Conservation (phyloP, 768 basidiomycete genomes). For the Mycena indigotica region DNA sequence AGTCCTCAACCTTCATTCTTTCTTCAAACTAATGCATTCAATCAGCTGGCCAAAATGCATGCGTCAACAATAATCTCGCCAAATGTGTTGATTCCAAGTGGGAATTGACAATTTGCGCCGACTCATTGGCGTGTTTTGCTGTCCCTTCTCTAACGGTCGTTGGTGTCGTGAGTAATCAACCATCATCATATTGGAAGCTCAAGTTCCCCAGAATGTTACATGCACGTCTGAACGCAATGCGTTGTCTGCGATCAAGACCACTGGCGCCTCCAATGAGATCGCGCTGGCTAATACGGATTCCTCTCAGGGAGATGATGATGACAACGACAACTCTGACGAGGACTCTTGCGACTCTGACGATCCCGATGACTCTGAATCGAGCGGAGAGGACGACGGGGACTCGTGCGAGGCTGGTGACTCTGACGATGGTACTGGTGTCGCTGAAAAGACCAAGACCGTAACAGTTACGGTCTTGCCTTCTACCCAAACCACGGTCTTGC, state of each 20-base stretch:
- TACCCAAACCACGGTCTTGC: constrained; percentile 27
- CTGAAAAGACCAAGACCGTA: constrained; percentile 27
- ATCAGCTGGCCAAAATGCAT: constrained; percentile 47
- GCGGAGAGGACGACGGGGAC: constrained; percentile 15
- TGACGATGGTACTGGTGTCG: background rate
- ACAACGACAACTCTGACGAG: constrained; percentile 5
- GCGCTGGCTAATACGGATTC: constrained; percentile 30
- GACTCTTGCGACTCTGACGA: constrained; percentile 19
- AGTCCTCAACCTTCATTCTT: background rate
- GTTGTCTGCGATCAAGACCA: constrained; percentile 44
- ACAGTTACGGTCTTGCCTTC: constrained; percentile 38
- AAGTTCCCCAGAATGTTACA: constrained; percentile 39
- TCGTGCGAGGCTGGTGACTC: constrained; percentile 14
- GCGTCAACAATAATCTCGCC: constrained; percentile 42
- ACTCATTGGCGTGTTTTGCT: constrained; percentile 50
- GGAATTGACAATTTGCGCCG: constrained; percentile 39
- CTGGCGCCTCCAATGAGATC: constrained; percentile 49
- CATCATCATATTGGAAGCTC: background rate
- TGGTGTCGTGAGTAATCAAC: constrained; percentile 46
- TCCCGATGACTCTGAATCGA: constrained; percentile 2
- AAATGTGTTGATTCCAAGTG: constrained; percentile 46
- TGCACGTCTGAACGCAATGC: constrained; percentile 58
- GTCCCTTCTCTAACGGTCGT: constrained; percentile 44
- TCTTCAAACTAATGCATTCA: background rate
- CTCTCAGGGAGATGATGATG: constrained; percentile 1